Evolutionary conservation across 1,284 basidiomycete species (phyloP).

Genomic region (Puccinia polysora): DNA sequence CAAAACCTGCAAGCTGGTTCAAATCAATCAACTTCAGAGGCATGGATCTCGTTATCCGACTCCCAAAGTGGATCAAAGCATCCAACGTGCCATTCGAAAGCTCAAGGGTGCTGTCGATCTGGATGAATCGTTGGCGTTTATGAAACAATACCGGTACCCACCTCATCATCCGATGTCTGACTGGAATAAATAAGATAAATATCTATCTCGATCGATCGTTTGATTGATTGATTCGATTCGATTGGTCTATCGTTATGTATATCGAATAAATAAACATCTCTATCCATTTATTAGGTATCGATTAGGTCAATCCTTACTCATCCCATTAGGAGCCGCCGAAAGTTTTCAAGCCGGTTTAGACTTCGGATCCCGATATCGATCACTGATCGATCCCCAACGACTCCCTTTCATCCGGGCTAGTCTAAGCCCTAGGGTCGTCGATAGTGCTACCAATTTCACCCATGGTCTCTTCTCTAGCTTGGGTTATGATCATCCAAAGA

Average conservation of each 20-base stretch:
- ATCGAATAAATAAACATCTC: not conserved
- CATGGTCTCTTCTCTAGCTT: not conserved
- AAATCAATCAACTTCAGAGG: constrained; percentile 28
- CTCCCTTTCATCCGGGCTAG: constrained; percentile 26
- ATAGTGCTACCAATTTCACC: constrained; percentile 17
- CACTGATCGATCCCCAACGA: not conserved
- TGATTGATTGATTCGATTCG: not conserved
- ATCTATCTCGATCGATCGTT: too few relatives aligned
- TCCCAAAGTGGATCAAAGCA: not conserved
- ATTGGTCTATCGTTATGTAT: too few relatives aligned
- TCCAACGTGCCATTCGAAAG: constrained; percentile 5
- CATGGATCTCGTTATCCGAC: constrained; percentile 37
- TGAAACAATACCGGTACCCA: constrained; percentile 20
- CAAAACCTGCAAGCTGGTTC: not conserved
- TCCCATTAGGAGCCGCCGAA: constrained; percentile 13
- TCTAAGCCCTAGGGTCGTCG: constrained; percentile 18
- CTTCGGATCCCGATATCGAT: constrained; percentile 16
- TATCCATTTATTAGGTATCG: constrained; percentile 4
- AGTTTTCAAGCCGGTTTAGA: constrained; percentile 29
- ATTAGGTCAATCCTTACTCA: not conserved
- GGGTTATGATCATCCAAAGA: too few relatives aligned
- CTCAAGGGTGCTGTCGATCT: not conserved
- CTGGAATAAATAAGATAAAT: not conserved
- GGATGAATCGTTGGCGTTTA: constrained; percentile 2
- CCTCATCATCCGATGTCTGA: not conserved